These are phyloP conservation scores for Harringtonia lauricola DNA, from an alignment of 2,329 filamentous ascomycete genomes.

Conservation along the genomic window DNA sequence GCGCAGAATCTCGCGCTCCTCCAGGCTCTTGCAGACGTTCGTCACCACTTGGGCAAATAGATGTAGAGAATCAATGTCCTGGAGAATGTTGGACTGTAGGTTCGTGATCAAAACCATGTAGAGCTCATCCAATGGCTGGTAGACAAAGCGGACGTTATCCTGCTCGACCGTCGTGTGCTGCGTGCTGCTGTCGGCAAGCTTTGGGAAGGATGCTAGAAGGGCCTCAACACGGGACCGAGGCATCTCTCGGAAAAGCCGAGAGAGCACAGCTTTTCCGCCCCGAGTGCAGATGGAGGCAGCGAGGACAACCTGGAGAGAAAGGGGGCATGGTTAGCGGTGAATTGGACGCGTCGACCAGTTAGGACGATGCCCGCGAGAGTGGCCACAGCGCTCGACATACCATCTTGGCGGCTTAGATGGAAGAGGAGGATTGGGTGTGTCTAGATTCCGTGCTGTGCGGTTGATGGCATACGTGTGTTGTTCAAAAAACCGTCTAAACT, in stretches of 20 bases:
- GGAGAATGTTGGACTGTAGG: conserved; percentile 96
- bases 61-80: conserved; percentile 97
- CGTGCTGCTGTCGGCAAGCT: conserved; percentile 88
- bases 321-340: not conserved
- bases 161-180: conserved; percentile 98
- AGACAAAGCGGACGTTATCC: conserved; percentile 98
- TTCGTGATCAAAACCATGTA: conserved; percentile 99
- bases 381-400: not conserved
- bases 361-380: too few species aligned
- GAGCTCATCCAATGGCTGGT: conserved; percentile 96
- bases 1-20: conserved; percentile 88
- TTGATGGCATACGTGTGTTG: not conserved
- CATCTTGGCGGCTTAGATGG: not conserved
- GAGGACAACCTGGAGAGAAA: conserved; percentile 67
- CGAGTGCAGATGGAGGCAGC: conserved; percentile 98
- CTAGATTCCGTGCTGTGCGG: not conserved
- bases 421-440: not conserved
- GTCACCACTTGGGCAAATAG: conserved; percentile 95
- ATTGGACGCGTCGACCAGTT: not conserved
- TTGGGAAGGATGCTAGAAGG: conserved; percentile 91
- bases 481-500: conserved; percentile 3
- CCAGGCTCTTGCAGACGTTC: conserved; percentile 89
- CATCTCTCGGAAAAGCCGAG: conserved; percentile 96
- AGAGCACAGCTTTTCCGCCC: conserved; percentile 95
- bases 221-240: conserved; percentile 93